Base-by-base conservation (phyloP, 805 yeast genomes). In the Hanseniaspora mollemarum region DNA sequence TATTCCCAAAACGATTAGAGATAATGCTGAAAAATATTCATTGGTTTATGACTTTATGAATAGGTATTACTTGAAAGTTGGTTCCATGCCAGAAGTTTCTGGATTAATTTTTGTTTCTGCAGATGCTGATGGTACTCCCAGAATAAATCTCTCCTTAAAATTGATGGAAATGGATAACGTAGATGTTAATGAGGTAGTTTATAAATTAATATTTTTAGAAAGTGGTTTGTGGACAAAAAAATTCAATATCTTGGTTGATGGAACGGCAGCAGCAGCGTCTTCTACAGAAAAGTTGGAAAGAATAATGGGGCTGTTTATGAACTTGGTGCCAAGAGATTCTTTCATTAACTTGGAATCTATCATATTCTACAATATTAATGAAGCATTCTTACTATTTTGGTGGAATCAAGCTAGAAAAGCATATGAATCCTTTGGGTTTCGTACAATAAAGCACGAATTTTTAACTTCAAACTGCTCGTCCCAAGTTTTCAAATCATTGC, bases 11-110 rank as follows among this genome's bases (percentile, higher is more conserved):
- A 69, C 71, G 16, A 71, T 77, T 31, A 75, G 73, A 52, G 72
- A 72, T 32, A 71, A 72, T 43, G 69, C 66, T 43, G 76, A 74
- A 36, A 70, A 68, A 32, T 74, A 75, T 45, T 65, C 73, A 1
- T 76, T 74, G 52, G 68, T 80, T 24, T 78, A 76, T 57, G 94
- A 86, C 52, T 83, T 83, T 56, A 80, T 87, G 86, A 74, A 78
- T 24, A 79, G 77, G 51, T 74, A 78, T 64, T 70, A 86, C 0
- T 67, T 75, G 42, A 73, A 74, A 53, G 78, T 80, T 53, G 64
- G 73, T 10, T 75, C 73, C 4, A 55, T 61, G n/a, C 61, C 71
- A 5, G 59, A 67, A 21, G 76, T 75, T 15, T 57, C 65, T 13
- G 67, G 71, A 0, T 67, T 80, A 33, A 71, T 83, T 10, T 78